These are phyloP conservation scores for Alternaria conjuncta DNA, from an alignment of 2,329 filamentous ascomycete species.

Conservation along the genomic window DNA sequence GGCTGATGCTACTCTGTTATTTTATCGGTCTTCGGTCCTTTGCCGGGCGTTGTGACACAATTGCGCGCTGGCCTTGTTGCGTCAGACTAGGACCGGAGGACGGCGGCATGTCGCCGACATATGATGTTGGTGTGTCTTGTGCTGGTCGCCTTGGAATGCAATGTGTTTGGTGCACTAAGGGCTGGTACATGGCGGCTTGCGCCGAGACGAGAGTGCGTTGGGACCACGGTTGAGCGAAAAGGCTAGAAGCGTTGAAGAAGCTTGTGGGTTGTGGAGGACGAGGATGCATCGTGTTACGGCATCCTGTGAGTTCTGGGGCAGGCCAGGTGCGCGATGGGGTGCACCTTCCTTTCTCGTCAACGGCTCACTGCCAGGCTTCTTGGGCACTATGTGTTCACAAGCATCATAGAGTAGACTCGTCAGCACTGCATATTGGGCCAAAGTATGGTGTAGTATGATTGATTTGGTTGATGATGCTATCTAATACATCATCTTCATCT, in stretches of 20 bases:
- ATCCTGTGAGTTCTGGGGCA: slow-evolving; percentile 1
- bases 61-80: slow-evolving; percentile 2
- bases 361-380: background rate
- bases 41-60: slow-evolving; percentile 11
- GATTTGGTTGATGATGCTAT: slow-evolving; percentile 4
- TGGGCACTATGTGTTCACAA: background rate
- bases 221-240: background rate
- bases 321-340: background rate
- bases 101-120: slow-evolving; percentile 10
- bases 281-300: slow-evolving; percentile 5
- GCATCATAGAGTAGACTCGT: background rate
- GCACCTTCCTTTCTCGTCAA: slow-evolving; percentile 7
- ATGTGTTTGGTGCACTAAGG: slow-evolving; percentile 4
- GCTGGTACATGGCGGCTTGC: slow-evolving; percentile 12
- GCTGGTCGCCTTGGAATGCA: background rate
- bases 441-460: background rate
- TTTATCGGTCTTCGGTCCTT: slow-evolving; percentile 8
- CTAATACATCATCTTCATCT: slow-evolving; percentile 23
- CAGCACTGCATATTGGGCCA: background rate
- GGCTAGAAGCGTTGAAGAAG: slow-evolving; percentile 18
- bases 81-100: slow-evolving; percentile 4
- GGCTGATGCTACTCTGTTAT: slow-evolving; percentile 4
- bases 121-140: slow-evolving; percentile 6
- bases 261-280: background rate
- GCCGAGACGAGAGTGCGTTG: slow-evolving; percentile 10